phyloP scores from a whole-genome alignment of 202 grass and related monocot species.

The Saccharum hybrid region DNA sequence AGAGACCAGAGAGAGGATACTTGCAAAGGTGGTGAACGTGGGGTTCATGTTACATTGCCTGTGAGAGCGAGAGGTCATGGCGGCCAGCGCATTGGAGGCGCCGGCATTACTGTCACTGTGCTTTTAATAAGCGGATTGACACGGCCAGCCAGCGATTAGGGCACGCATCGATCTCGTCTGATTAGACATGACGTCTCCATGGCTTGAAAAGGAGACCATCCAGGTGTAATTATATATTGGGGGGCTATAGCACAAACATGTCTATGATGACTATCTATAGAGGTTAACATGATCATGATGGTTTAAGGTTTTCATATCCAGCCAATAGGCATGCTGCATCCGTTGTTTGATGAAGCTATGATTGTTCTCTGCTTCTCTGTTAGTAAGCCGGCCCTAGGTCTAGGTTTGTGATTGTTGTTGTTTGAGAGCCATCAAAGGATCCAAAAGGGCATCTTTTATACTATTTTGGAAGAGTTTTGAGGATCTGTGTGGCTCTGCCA shows the following conservation, averaged over 20 bases:
- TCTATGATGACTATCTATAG: too few relatives aligned
- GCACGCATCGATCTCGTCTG: conserved; percentile 34
- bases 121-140: conserved; percentile 52
- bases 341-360: conserved; percentile 5
- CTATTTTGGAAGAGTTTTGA: too few relatives aligned
- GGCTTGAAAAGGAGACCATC: conserved; percentile 29
- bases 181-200: conserved; percentile 43
- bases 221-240: neutral
- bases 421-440: conserved; percentile 44
- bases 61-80: conserved; percentile 52
- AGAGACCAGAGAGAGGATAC: conserved; percentile 34
- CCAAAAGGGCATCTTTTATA: conserved; percentile 40
- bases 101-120: conserved; percentile 63
- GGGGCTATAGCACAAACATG: too few relatives aligned
- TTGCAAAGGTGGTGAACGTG: conserved; percentile 50
- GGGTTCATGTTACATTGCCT: conserved; percentile 39
- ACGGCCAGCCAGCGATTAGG: conserved; percentile 31
- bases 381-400: neutral
- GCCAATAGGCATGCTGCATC: too few relatives aligned
- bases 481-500: conserved; percentile 28
- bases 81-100: conserved; percentile 51
- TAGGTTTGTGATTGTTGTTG: neutral
- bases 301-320: too few relatives aligned
- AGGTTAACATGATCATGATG: too few relatives aligned
- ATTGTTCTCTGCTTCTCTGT: neutral